Percentiles rank a stretch among this genome's conserved stretches.
Evolutionary conservation across 768 basidiomycete genomes (phyloP).

Genomic region (Agaricus subrufescens): DNA sequence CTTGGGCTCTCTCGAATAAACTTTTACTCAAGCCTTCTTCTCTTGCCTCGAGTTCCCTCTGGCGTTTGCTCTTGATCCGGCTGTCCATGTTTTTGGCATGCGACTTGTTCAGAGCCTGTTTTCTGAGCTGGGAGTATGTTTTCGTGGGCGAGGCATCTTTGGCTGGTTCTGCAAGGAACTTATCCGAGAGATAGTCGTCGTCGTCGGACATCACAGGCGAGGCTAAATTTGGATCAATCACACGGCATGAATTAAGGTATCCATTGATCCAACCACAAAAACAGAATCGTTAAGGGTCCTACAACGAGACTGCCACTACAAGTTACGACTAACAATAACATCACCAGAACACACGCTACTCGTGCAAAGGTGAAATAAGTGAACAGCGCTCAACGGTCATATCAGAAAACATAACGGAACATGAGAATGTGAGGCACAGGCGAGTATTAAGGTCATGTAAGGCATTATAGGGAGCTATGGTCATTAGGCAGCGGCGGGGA

Average conservation of each 20-base stretch:
- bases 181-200: constrained; percentile 87
- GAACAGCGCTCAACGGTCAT: constrained; percentile 19
- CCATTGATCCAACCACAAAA: background rate
- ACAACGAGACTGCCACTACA: constrained; percentile 25
- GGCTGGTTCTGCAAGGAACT: constrained; percentile 55
- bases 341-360: constrained; percentile 42
- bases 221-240: constrained; percentile 3
- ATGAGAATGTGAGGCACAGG: constrained; percentile 16
- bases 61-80: constrained; percentile 55
- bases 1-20: constrained; percentile 73
- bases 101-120: constrained; percentile 54
- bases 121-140: constrained; percentile 70
- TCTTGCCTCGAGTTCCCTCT: constrained; percentile 70
- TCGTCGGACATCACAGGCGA: constrained; percentile 59
- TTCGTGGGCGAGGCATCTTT: constrained; percentile 36
- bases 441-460: constrained; percentile 18
- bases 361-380: constrained; percentile 18
- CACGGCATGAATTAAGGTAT: background rate
- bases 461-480: constrained; percentile 14
- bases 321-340: constrained; percentile 28
- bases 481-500: constrained; percentile 26
- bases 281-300: constrained; percentile 24
- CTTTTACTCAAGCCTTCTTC: constrained; percentile 77
- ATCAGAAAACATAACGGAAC: constrained; percentile 18
- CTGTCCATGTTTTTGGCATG: constrained; percentile 66